Evolutionary conservation across 192 early-diverging fungal genomes (phyloP).

Genomic region (Oehlia diaphana): DNA sequence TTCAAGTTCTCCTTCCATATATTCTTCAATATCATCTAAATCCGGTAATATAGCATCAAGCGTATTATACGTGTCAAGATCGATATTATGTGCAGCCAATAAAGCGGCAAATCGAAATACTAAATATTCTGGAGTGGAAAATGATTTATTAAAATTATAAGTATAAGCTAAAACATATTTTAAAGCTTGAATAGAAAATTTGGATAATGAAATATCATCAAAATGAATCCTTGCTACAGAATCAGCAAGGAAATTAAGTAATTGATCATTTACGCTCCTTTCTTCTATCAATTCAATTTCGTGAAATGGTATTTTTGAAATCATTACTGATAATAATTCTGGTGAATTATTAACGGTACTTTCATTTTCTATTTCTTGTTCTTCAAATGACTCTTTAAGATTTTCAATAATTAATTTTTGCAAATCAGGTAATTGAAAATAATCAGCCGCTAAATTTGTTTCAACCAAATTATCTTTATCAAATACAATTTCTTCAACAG

Average conservation of each 20-base stretch:
- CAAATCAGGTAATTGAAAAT: slow-evolving; percentile 9
- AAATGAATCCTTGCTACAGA: background rate
- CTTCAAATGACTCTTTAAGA: background rate
- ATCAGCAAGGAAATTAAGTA: background rate
- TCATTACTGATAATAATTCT: background rate
- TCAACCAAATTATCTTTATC: background rate
- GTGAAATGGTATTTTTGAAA: background rate
- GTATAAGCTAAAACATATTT: background rate
- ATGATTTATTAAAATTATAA: background rate
- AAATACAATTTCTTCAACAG: background rate
- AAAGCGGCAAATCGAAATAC: background rate
- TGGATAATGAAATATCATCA: background rate
- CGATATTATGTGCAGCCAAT: background rate
- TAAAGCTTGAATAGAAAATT: background rate
- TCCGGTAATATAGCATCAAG: background rate
- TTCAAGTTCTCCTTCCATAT: background rate
- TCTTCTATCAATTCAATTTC: background rate
- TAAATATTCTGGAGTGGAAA: background rate
- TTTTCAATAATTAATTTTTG: background rate
- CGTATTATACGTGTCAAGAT: background rate
- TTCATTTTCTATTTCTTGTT: background rate
- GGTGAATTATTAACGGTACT: background rate
- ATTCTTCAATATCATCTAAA: background rate
- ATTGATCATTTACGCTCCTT: background rate
- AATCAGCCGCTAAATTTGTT: slow-evolving; percentile 9